A percentile compares a stretch with the other conserved stretches of the same genome.
Conservation (phyloP, 139 green algal genomes). For the Chlamydomonas incerta region DNA sequence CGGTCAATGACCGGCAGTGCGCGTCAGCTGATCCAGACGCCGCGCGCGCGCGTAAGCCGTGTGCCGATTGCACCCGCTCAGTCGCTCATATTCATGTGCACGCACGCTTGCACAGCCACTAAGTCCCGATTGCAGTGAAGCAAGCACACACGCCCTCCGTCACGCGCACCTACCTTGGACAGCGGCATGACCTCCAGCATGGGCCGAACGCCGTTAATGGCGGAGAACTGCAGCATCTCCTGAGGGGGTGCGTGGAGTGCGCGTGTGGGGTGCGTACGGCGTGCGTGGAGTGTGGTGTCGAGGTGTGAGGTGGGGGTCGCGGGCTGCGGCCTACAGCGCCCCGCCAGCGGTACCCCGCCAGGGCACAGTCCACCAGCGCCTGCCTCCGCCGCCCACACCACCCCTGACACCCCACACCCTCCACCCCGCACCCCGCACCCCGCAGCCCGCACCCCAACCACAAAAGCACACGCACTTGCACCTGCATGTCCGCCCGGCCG, state of each 20-base stretch:
- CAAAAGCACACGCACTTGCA: no score
- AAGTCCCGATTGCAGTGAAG: background rate
- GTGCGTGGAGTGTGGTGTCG: no score
- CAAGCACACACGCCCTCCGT: background rate
- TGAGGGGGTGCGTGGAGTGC: background rate
- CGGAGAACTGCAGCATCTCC: conserved; percentile 50
- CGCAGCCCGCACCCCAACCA: background rate
- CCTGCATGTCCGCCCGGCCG: conserved; percentile 55
- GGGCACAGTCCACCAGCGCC: background rate
- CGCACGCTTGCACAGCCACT: no score
- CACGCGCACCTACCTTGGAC: conserved; percentile 28
- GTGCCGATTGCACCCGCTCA: no score
- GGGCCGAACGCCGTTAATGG: conserved; percentile 37
- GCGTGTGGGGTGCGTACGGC: no score
- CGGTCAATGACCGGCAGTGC: no score
- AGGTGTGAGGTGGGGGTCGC: no score
- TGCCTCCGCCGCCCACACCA: background rate
- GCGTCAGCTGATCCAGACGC: no score
- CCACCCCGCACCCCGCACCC: background rate
- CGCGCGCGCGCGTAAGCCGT: no score
- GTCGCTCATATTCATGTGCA: no score
- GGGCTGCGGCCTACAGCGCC: no score
- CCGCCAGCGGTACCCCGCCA: no score
- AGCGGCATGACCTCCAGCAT: conserved; percentile 54
- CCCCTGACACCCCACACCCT: background rate